These are phyloP conservation scores for Mucor mucedo DNA, from an alignment of 371 early-diverging fungal genomes.

Conservation along the genomic window DNA sequence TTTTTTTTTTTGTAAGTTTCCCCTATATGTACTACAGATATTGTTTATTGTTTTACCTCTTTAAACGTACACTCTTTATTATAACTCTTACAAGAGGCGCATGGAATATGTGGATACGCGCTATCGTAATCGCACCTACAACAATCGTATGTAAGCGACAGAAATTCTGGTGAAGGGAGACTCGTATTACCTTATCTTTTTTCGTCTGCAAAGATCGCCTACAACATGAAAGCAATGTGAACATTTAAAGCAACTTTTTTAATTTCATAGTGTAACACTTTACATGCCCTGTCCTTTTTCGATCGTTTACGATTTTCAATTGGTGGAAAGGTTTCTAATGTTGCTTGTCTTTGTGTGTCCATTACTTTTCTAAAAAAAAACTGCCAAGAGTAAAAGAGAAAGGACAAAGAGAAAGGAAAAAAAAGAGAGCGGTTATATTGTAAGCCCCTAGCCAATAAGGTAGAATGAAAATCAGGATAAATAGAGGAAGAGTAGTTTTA, in stretches of 20 bases:
- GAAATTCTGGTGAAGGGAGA: too few species aligned
- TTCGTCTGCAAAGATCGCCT: conserved; percentile 36
- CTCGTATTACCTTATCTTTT: conserved; percentile 30
- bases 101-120: conserved; percentile 20
- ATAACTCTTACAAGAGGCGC: conserved; percentile 31
- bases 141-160: background rate
- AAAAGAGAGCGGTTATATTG: background rate
- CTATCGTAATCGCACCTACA: conserved; percentile 33
- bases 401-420: background rate
- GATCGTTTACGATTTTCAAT: conserved; percentile 10
- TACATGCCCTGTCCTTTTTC: conserved; percentile 32
- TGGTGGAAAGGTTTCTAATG: background rate
- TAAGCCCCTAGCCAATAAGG: background rate
- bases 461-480: too few species aligned
- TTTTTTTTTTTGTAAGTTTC: background rate
- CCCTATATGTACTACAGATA: too few species aligned
- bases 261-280: background rate
- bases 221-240: background rate
- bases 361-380: background rate
- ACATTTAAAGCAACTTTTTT: background rate
- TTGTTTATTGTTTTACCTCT: conserved; percentile 12
- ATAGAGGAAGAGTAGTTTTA: too few species aligned
- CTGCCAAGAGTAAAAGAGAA: background rate
- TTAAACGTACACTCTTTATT: conserved; percentile 29
- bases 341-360: background rate